Percentiles rank a stretch among this genome's conserved stretches.
Conservation (phyloP, 2,329 filamentous ascomycete genomes). For the Neonectria coccinea region DNA sequence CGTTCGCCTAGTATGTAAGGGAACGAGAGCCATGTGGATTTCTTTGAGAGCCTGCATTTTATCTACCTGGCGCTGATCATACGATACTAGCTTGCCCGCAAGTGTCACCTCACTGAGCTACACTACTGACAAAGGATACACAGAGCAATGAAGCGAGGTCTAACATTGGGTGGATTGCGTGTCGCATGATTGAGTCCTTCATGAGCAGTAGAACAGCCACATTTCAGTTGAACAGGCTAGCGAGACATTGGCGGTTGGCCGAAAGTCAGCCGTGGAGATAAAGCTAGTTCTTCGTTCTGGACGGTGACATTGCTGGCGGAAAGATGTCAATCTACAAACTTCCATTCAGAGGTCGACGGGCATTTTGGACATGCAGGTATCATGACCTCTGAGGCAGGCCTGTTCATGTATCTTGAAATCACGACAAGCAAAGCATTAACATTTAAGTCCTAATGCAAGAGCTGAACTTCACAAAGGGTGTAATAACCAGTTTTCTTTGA, state of each 20-base stretch:
- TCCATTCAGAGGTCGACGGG: slow-evolving; percentile 43
- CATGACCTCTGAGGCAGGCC: slow-evolving; percentile 58
- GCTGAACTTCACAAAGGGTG: slow-evolving; percentile 81
- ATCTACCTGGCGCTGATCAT: not conserved
- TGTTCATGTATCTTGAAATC: slow-evolving; percentile 77
- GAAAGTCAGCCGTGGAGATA: no score
- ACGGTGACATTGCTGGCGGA: no score
- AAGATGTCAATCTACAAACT: no score
- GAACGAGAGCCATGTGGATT: not conserved
- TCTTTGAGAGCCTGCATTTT: not conserved
- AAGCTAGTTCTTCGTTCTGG: no score
- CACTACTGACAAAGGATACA: not conserved
- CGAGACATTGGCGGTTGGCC: no score
- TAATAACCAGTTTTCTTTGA: slow-evolving; percentile 81
- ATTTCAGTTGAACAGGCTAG: no score
- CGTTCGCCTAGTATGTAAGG: not conserved
- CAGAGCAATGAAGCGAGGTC: not conserved
- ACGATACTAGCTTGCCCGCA: not conserved
- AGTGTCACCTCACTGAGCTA: not conserved
- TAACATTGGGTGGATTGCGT: no score
- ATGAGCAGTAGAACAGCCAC: no score
- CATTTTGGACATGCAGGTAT: no score
- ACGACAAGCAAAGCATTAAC: slow-evolving; percentile 77
- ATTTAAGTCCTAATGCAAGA: slow-evolving; percentile 76
- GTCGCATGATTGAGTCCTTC: no score